Base-by-base conservation (phyloP, 2,329 filamentous ascomycete genomes). In the Fonsecaea nubica region DNA sequence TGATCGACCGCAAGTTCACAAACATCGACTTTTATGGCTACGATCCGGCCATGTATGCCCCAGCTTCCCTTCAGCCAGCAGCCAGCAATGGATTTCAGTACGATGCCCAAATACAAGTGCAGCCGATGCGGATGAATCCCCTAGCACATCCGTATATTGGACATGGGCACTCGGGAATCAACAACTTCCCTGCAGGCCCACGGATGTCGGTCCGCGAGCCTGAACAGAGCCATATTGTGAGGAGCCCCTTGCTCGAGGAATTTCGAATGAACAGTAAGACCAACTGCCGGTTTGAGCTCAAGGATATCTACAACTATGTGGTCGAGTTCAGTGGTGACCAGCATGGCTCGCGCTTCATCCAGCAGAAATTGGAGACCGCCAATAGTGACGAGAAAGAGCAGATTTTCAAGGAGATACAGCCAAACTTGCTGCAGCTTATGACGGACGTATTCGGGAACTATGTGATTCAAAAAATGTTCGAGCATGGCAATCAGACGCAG, bases 371-470 rank as follows among this genome's bases (percentile, higher is more conserved):
- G 2, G 91, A 95, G 77, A 90, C 88, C 1, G 95, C 95, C 63
- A 97, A 96, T 76, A 97, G 93, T 74, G 95, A 98, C 68, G 94
- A 97, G 75, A 98, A 97, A 79, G 92, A 96, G 36, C 89, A 89
- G 63, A 87, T 98, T 0, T 98, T 97, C 81, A 84, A 85, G 0
- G 95, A 98, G 77, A 92, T 99, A 54, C 86, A 91, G 72, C 87
- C 89, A 0, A 95, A 99, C 72, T 88, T 90, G 1, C 79, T 96
- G 35, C 92, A 94, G 75, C 82, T 99, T 56, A 97, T 97, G 92
- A 94, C 90, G 54, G 95, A 98, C 77, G 90, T 98, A 0, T 99
- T 97, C 75, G 95, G 95, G 62, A 99, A 99, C 78, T 99, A 98
- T 75, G 95, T 99, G 40, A 93, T 98, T 45, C 95, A 99, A 75